phyloP scores from a whole-genome alignment of 371 early-diverging fungal species.

The Mucor lusitanicus region DNA sequence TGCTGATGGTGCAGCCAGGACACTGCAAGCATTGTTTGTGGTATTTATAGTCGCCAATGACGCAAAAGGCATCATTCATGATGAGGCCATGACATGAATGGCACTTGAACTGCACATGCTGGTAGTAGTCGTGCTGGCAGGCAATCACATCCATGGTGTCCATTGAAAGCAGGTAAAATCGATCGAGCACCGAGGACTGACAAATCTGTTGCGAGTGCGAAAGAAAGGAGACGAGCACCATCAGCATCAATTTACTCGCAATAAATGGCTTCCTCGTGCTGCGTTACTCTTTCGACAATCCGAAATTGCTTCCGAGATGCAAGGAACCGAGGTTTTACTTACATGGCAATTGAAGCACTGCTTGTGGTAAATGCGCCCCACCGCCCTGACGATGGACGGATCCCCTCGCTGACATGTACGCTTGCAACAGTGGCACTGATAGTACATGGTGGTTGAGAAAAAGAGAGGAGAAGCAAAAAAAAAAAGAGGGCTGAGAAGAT shows the following conservation, averaged over 20 bases:
- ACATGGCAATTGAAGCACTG: conserved; percentile 32
- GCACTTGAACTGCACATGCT: conserved; percentile 56
- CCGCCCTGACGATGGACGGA: conserved; percentile 18
- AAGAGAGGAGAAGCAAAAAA: not conserved
- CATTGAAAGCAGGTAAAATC: conserved; percentile 55
- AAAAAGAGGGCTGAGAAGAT: not conserved
- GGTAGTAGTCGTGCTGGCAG: conserved; percentile 70
- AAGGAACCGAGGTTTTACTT: conserved; percentile 7
- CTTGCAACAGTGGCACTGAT: conserved; percentile 19
- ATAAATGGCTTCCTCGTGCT: not conserved
- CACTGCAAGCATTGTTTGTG: conserved; percentile 66
- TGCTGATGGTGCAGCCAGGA: conserved; percentile 44
- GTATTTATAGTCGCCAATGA: conserved; percentile 40
- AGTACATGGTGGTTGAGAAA: conserved; percentile 1
- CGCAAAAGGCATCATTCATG: conserved; percentile 51
- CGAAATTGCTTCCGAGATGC: conserved; percentile 1
- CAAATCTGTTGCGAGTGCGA: conserved; percentile 42
- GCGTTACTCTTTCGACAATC: not conserved
- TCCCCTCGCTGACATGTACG: conserved; percentile 17
- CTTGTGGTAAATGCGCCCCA: conserved; percentile 24
- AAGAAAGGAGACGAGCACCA: not conserved
- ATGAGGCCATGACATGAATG: conserved; percentile 56
- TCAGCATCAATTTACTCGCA: not conserved
- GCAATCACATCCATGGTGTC: conserved; percentile 27
- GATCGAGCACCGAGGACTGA: conserved; percentile 53